Evolutionary conservation across 257 asterid species (phyloP), one percentile per base, ranked within the genome.

Genomic region (Pogostemon cablin): DNA sequence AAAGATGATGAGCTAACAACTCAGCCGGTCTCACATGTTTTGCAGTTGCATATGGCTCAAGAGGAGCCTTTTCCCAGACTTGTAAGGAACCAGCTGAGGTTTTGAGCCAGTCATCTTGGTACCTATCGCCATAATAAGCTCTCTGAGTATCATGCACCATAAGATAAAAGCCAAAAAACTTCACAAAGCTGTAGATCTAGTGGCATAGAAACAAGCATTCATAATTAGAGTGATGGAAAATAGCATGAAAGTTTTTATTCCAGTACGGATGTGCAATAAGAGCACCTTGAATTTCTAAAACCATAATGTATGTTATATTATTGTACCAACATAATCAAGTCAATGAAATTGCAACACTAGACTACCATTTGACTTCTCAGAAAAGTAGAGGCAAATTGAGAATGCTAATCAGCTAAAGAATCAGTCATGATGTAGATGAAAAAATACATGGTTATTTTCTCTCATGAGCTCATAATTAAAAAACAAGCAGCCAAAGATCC

Each of bases 81-180:
- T 89, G 91, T 50, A 95, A 83, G 76, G 95, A 90, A 81, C 85
- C 84, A 50, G 97, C 83, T 8, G 99, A 87, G 59, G 93, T 86
- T 82, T 95, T 95, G 47, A 95, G 99, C 98, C 99, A 95, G 81
- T 95, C 99, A 69, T 95, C 97, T 88, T 95, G 98, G 85, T 95
- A 95, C 88, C 98, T 95, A 68, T 77, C 49, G 73, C 63, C 76
- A 60, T 57, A 81, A 72, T 67, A 65, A 76, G 48, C 49, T 65
- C 68, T 71, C 42, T 69, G 75, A 44, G 63, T 65, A 75, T 55
- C 73, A 52, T 20, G 59, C 40, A 41, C 25, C 40, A 68, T 43
- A 67, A 52, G 40, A 57, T 56, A 67, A 43, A 60, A 70, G 61
- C 72, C 55, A 54, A 9, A 44, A 54, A 7, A 9, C n/a, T 72